phyloP scores from a whole-genome alignment of 208 protist species.

The Trypanosoma rangeli region DNA sequence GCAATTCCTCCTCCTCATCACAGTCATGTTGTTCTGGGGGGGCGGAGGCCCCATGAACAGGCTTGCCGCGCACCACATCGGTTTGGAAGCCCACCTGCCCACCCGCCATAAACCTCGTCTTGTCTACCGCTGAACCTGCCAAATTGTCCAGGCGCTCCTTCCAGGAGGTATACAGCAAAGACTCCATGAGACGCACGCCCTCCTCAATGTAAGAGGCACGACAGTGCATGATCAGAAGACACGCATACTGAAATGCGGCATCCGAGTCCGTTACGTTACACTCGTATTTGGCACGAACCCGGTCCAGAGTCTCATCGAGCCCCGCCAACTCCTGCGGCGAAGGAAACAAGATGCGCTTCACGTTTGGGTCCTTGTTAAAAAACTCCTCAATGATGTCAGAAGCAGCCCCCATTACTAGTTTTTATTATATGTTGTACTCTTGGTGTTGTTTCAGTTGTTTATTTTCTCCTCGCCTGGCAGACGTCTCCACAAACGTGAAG shows the following conservation, averaged over 20 bases:
- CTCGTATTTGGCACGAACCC: constrained; percentile 35
- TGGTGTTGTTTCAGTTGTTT: constrained; percentile 6
- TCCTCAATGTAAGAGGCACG: constrained; percentile 48
- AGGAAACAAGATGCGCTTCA: constrained; percentile 48
- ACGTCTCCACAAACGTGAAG: background rate
- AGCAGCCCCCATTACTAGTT: constrained; percentile 5
- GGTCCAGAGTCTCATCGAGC: constrained; percentile 46
- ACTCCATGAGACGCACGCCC: constrained; percentile 73
- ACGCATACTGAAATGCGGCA: constrained; percentile 58
- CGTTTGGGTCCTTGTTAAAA: constrained; percentile 45
- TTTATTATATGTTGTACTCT: background rate
- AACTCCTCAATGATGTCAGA: constrained; percentile 39
- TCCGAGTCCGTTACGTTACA: constrained; percentile 32
- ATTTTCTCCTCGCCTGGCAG: background rate
- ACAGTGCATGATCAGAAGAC: constrained; percentile 66
- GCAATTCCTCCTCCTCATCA: constrained; percentile 3
- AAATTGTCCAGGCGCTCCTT: constrained; percentile 34
- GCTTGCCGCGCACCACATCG: constrained; percentile 15
- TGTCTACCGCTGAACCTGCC: background rate
- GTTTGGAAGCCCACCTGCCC: constrained; percentile 4
- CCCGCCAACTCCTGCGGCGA: constrained; percentile 46
- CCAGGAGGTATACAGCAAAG: constrained; percentile 53
- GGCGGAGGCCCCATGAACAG: constrained; percentile 22
- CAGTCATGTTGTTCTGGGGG: constrained; percentile 20
- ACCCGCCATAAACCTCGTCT: constrained; percentile 2